Evolutionary conservation across 176 grass and related monocot genomes (phyloP), one percentile per base, ranked within the genome.

Genomic region (Alopecurus myosuroides): DNA sequence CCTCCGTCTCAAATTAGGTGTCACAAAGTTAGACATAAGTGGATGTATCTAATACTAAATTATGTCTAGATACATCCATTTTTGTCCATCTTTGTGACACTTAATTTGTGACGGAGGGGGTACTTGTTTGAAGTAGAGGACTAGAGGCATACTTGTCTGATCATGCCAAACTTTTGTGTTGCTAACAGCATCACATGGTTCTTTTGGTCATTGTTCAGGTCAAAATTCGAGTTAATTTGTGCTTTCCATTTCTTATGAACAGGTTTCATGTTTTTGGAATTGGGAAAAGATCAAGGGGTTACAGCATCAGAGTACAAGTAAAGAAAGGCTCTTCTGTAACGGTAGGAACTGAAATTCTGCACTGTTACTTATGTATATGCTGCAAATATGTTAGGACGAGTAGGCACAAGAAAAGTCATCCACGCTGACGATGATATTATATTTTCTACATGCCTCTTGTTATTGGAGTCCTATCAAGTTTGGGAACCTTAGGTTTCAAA

Each of bases 211-310:
- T 61, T 85, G 3, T 35, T 18, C 26, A 19, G 29, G 30, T 33
- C 39, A 82, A 36, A 30, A 18, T 81, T 82, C 63, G 60, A 51
- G 29, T 46, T 53, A 83, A 23, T 73, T 56, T 66, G 70, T 83
- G 34, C 42, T 69, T 18, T 85, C 25, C 74, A 28, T 67, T 87
- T 15, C 42, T 77, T 58, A 26, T 29, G 23, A 86, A 72, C 77
- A 95, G 91, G 91, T 98, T 85, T 83, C 93, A 98, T 93, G 87
- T 95, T 81, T 98, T 90, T 62, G 85, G 55, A 71, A 93, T 95
- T 80, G 89, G 77, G 55, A 78, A 1, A 73, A 71, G 85, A 11
- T 91, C 71, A 49, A 80, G 87, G 50, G 89, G 89, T 14, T 95
- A 88, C 81, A 98, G 77, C 22, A 85, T 95, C 75, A 89, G 28